phyloP scores from a whole-genome alignment of 2,329 filamentous ascomycete genomes.

The Delphinella strobiligena region DNA sequence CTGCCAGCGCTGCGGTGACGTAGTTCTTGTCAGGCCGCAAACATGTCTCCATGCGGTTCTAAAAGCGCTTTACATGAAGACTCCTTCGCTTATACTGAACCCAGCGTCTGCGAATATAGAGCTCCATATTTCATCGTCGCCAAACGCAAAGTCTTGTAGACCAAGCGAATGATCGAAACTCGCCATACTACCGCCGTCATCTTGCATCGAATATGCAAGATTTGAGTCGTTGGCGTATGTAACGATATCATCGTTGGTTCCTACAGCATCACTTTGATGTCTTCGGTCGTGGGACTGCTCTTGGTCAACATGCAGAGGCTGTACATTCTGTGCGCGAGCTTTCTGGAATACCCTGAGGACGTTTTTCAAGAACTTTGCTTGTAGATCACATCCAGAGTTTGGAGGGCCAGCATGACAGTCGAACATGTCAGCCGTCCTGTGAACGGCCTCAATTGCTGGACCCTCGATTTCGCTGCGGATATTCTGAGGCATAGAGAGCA shows the following conservation, averaged over 20 bases:
- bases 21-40: too few relatives aligned
- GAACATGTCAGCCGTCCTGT: background rate
- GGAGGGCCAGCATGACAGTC: slow-evolving; percentile 16
- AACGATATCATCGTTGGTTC: too few relatives aligned
- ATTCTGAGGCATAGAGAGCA: slow-evolving; percentile 12
- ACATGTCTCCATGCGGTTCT: too few relatives aligned
- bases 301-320: too few relatives aligned
- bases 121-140: slow-evolving; percentile 18
- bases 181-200: background rate
- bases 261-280: background rate
- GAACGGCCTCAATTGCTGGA: background rate
- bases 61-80: too few relatives aligned
- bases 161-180: background rate
- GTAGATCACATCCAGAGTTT: slow-evolving; percentile 20
- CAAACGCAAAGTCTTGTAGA: slow-evolving; percentile 6
- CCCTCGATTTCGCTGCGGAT: slow-evolving; percentile 12
- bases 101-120: slow-evolving; percentile 19
- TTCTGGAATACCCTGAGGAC: slow-evolving; percentile 11
- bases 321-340: too few relatives aligned
- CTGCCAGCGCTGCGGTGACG: too few relatives aligned
- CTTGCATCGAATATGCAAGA: too few relatives aligned
- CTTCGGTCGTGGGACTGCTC: too few relatives aligned
- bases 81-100: slow-evolving; percentile 18
- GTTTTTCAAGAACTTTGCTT: slow-evolving; percentile 21
- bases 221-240: too few relatives aligned